Evolutionary conservation across 306 rosid species (phyloP).

Genomic region (Crotalaria pallida): DNA sequence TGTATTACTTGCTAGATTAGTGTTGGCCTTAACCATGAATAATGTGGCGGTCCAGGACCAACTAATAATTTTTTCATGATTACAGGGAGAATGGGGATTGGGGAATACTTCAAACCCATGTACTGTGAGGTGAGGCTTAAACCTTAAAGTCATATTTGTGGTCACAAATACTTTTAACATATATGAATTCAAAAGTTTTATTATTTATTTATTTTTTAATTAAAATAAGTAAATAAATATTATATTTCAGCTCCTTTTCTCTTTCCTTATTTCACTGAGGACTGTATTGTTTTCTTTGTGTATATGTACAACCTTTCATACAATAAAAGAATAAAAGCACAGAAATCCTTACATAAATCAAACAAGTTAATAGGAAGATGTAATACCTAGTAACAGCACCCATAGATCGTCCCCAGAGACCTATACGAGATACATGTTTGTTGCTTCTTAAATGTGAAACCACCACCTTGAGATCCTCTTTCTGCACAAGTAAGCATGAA

Average conservation of each 20-base stretch:
- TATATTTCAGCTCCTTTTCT: not conserved
- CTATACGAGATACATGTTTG: conserved; percentile 73
- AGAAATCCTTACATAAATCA: conserved; percentile 3
- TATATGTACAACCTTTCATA: not conserved
- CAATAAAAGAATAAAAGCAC: not conserved
- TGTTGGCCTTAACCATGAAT: too few relatives aligned
- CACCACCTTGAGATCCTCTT: conserved; percentile 85
- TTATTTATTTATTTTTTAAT: too few relatives aligned
- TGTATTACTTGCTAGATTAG: too few relatives aligned
- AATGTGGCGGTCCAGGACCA: too few relatives aligned
- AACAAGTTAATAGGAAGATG: conserved; percentile 14
- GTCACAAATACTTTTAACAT: not conserved
- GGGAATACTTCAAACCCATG: not conserved
- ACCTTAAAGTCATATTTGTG: not conserved
- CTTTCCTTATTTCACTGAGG: not conserved
- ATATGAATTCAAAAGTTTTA: not conserved
- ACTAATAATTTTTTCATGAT: too few relatives aligned
- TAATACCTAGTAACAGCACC: conserved; percentile 93
- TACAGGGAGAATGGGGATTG: not conserved
- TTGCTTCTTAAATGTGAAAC: conserved; percentile 75
- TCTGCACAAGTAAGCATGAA: conserved; percentile 33
- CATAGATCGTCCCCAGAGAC: conserved; percentile 99
- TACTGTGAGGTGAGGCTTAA: not conserved
- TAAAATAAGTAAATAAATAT: not conserved
- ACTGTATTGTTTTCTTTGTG: not conserved